phyloP scores from a whole-genome alignment of 2,329 filamentous ascomycete genomes.

The Graphilbum sp. region DNA sequence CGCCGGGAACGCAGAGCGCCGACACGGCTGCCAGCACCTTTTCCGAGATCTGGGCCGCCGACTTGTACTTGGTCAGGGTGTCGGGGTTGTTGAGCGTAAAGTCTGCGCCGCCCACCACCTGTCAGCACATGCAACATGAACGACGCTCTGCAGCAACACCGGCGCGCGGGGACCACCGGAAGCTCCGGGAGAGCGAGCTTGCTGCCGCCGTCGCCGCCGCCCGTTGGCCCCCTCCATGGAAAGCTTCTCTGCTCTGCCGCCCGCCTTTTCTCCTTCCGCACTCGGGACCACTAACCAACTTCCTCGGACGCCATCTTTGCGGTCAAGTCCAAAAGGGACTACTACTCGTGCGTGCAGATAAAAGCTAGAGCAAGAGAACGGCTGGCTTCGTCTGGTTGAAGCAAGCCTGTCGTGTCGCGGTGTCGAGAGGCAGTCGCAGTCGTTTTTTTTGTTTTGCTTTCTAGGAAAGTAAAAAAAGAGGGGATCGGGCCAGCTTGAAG shows the following conservation, averaged over 20 bases:
- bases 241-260: background rate
- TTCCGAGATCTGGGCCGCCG: slow-evolving; percentile 83
- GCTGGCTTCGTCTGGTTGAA: too few relatives aligned
- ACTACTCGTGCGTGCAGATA: background rate
- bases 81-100: slow-evolving; percentile 83
- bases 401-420: too few relatives aligned
- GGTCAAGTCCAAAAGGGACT: slow-evolving; percentile 11
- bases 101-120: slow-evolving; percentile 31
- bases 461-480: background rate
- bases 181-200: too few relatives aligned
- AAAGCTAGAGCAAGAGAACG: background rate
- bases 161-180: too few relatives aligned
- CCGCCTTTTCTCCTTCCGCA: background rate
- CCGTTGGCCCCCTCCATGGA: too few relatives aligned
- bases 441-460: background rate
- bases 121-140: too few relatives aligned
- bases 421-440: too few relatives aligned
- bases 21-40: slow-evolving; percentile 82
- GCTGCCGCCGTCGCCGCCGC: too few relatives aligned
- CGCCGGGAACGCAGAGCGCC: slow-evolving; percentile 59
- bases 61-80: slow-evolving; percentile 98
- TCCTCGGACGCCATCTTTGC: slow-evolving; percentile 23
- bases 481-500: background rate
- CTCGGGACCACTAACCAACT: slow-evolving; percentile 24
- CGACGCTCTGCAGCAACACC: too few relatives aligned